Conservation (phyloP, 2,329 filamentous ascomycete genomes). For the Aspergillus terreus region DNA sequence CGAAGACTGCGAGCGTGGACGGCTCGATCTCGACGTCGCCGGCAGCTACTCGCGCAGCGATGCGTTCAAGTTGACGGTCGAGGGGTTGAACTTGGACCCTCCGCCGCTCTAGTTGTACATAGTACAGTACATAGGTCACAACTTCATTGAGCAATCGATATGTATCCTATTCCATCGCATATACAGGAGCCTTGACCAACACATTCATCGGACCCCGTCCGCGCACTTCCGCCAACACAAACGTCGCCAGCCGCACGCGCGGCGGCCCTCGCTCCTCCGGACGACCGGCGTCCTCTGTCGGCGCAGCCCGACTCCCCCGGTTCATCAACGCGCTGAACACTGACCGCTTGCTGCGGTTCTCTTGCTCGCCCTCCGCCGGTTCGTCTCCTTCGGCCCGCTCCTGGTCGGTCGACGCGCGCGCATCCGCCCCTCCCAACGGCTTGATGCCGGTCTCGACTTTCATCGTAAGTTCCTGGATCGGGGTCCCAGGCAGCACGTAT, state of each 20-base stretch:
- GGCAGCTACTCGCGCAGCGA: constrained; percentile 80
- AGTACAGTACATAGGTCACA: no score
- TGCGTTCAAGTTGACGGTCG: constrained; percentile 57
- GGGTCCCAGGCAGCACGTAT: constrained; percentile 75
- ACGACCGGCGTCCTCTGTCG: constrained; percentile 13
- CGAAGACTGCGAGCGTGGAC: constrained; percentile 77
- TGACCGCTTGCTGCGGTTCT: constrained; percentile 35
- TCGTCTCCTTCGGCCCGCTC: constrained; percentile 8
- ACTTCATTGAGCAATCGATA: no score
- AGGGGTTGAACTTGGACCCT: constrained; percentile 57
- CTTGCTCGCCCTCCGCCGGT: neutral
- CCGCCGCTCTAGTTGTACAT: constrained; percentile 43
- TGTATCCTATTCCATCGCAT: constrained; percentile 26
- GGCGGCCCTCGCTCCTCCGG: constrained; percentile 16
- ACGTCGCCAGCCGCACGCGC: constrained; percentile 71
- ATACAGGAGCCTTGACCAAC: constrained; percentile 72
- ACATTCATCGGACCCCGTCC: constrained; percentile 61
- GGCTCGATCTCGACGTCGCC: constrained; percentile 77
- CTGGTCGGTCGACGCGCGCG: constrained; percentile 16
- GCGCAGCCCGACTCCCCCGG: constrained; percentile 11
- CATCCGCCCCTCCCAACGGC: constrained; percentile 40
- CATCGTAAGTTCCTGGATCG: constrained; percentile 71
- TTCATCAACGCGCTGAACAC: constrained; percentile 41
- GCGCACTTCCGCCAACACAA: constrained; percentile 70
- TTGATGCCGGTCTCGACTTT: constrained; percentile 72